Evolutionary conservation across 257 asterid species (phyloP).

Genomic region (Ballota nigra): DNA sequence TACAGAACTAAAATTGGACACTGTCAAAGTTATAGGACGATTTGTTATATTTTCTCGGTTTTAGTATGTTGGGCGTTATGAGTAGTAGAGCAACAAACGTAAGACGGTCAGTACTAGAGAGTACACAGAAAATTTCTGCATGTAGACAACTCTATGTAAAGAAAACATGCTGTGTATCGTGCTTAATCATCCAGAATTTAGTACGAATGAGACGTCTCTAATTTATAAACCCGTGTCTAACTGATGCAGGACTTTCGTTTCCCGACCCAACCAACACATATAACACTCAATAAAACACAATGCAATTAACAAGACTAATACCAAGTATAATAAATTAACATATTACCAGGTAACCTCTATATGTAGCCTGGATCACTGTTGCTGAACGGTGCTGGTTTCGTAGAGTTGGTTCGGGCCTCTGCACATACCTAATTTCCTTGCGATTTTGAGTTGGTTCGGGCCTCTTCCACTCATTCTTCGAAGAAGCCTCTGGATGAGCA

Average conservation of each 20-base stretch:
- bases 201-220: too few relatives aligned
- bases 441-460: constrained; percentile 28
- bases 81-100: background rate
- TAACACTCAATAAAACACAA: background rate
- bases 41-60: too few relatives aligned
- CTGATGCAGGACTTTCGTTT: too few relatives aligned
- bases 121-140: too few relatives aligned
- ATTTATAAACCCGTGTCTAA: too few relatives aligned
- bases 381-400: constrained; percentile 58
- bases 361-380: constrained; percentile 68
- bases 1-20: too few relatives aligned
- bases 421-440: constrained; percentile 41
- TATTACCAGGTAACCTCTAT: constrained; percentile 82
- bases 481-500: constrained; percentile 22
- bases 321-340: background rate
- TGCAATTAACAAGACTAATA: background rate
- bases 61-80: background rate
- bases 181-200: background rate
- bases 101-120: background rate
- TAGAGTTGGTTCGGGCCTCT: constrained; percentile 63
- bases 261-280: background rate
- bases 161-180: background rate
- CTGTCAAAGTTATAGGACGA: too few relatives aligned
- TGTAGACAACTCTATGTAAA: background rate
- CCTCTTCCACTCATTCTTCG: constrained; percentile 2